Conservation (phyloP, 1,139 yeast species). For the Geotrichum bryndzae region DNA sequence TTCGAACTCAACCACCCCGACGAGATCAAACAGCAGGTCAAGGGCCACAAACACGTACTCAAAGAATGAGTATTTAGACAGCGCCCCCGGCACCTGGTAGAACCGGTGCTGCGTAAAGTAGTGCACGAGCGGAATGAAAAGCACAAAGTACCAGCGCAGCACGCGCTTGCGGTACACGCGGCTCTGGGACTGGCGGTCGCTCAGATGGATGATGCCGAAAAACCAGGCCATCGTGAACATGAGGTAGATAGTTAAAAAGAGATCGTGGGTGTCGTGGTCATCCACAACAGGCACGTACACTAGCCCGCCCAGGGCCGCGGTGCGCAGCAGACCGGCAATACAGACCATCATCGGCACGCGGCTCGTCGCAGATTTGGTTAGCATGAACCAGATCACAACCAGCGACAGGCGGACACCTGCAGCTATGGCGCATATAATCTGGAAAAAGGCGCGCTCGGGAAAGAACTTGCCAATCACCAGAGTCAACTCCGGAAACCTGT, state of each 20-base stretch:
- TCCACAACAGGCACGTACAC: slow-evolving; percentile 13
- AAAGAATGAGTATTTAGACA: slow-evolving; percentile 71
- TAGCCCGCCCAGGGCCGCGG: slow-evolving; percentile 13
- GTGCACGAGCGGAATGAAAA: slow-evolving; percentile 64
- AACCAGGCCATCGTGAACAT: slow-evolving; percentile 12
- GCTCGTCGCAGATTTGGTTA: slow-evolving; percentile 29
- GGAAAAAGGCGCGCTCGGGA: slow-evolving; percentile 76
- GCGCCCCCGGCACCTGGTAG: slow-evolving; percentile 68
- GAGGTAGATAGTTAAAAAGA: slow-evolving; percentile 10
- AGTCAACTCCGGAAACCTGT: slow-evolving; percentile 11
- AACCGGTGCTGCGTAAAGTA: slow-evolving; percentile 78
- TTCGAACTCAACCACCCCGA: slow-evolving; percentile 13
- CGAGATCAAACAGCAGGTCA: slow-evolving; percentile 62
- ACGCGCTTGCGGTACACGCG: slow-evolving; percentile 40
- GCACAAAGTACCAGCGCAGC: slow-evolving; percentile 49
- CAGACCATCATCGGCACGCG: slow-evolving; percentile 7
- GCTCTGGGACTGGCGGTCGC: slow-evolving; percentile 42
- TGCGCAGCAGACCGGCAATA: slow-evolving; percentile 7
- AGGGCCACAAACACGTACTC: slow-evolving; percentile 72
- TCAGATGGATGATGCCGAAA: slow-evolving; percentile 26
- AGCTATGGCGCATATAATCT: slow-evolving; percentile 63
- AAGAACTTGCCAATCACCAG: slow-evolving; percentile 32
- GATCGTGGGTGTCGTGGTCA: slow-evolving; percentile 16
- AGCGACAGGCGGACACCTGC: slow-evolving; percentile 63
- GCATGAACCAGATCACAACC: slow-evolving; percentile 70